phyloP scores from a whole-genome alignment of 2,329 filamentous ascomycete genomes.

The Chalaropsis thielavioides region DNA sequence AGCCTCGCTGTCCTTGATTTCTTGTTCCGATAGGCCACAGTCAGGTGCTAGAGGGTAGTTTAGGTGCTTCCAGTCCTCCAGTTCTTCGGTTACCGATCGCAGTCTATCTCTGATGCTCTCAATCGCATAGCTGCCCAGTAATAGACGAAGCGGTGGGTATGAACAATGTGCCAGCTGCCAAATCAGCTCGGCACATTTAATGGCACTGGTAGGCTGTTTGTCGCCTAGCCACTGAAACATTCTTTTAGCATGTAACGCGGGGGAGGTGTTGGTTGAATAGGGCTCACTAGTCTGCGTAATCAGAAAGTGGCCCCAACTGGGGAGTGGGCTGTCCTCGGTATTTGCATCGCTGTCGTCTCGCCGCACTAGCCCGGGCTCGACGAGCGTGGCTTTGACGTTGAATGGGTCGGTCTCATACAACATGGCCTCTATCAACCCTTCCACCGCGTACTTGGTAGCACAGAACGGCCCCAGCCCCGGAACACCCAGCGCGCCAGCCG shows the following conservation, averaged over 20 bases:
- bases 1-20: conserved; percentile 11
- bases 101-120: conserved; percentile 87
- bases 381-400: conserved; percentile 84
- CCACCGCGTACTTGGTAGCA: conserved; percentile 92
- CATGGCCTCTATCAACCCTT: conserved; percentile 91
- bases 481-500: conserved; percentile 80
- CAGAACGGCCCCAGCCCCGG: conserved; percentile 89
- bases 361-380: conserved; percentile 78
- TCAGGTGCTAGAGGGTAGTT: conserved; percentile 34
- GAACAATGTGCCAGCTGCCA: conserved; percentile 92
- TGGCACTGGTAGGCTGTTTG: conserved; percentile 78
- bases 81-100: conserved; percentile 82
- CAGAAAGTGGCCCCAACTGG: conserved; percentile 81
- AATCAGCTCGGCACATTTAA: conserved; percentile 83
- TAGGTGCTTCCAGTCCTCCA: conserved; percentile 83
- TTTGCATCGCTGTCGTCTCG: conserved; percentile 57
- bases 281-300: conserved; percentile 74
- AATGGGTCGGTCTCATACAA: conserved; percentile 85
- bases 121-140: conserved; percentile 88
- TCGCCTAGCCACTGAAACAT: conserved; percentile 94
- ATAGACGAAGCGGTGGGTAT: conserved; percentile 73
- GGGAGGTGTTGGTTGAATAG: conserved; percentile 63
- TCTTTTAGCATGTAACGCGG: conserved; percentile 73
- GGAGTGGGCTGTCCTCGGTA: conserved; percentile 41
- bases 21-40: conserved; percentile 15